Base-by-base conservation (phyloP, 129 eudicot species). In the Cynara cardunculus region DNA sequence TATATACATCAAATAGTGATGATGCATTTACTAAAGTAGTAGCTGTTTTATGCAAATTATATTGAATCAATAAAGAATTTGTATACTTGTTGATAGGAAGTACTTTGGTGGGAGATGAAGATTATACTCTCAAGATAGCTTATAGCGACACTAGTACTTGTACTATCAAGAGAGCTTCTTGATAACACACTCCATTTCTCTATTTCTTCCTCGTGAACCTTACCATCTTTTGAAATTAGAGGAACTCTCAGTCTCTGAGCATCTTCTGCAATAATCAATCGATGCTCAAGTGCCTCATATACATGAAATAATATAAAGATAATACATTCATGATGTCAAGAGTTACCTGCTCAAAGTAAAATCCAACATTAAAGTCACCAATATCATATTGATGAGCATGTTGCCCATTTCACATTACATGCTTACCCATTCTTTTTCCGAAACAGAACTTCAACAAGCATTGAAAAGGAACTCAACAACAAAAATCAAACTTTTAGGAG, bases 211-310 rank as follows among this genome's bases (percentile, higher is more conserved):
- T 95, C 97, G 7, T 89, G 93, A 62, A 95, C 87, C 77, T 95
- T 97, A 3, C 99, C 99, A 14, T 95, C 97, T 88, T 92, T 89
- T 22, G 99, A 90, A 30, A 95, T 92, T 34, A 95, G 86, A 8
- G 97, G 99, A 78, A 95, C 94, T 87, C 99, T 89, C 81, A 90
- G 74, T 27, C 83, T 95, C 81, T 95, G 97, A 86, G 99, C 92
- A 35, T 97, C 97, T 93, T 95, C 99, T 65, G 99, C 97, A 78
- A 95, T 95, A 75, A 89, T 89, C 81, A 95, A 87, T 24, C 97
- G 90, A 85, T 95, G 99, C 87, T 95, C 99, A 79, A 95, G 91
- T 18, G 97, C 88, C 87, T 95, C 97, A 18, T 90, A 95, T 73
- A 94, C 97, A 97, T 94, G 21, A 78, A 13, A 25, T 16, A 34